These are phyloP conservation scores for Apophysomyces elegans DNA, from an alignment of 371 early-diverging fungal species.

Conservation along the genomic window DNA sequence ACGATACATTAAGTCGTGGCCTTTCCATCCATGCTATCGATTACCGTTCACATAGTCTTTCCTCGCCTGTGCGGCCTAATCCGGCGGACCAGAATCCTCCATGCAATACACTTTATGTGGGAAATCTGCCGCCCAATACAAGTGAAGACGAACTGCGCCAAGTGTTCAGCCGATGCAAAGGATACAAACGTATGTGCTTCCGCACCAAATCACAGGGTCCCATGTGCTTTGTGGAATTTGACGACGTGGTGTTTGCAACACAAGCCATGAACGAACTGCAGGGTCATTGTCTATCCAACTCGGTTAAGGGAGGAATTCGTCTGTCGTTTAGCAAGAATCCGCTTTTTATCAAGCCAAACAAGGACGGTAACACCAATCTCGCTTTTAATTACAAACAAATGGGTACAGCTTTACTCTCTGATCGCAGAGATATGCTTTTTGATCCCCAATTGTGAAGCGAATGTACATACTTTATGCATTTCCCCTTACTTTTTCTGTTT, in stretches of 20 bases:
- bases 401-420: constrained; percentile 35
- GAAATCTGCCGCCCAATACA: constrained; percentile 86
- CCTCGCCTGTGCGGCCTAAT: constrained; percentile 23
- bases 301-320: constrained; percentile 92
- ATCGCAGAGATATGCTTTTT: constrained; percentile 21
- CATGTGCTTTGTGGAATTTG: constrained; percentile 96
- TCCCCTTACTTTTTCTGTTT: constrained; percentile 5
- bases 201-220: constrained; percentile 85
- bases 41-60: constrained; percentile 19
- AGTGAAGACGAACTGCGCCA: constrained; percentile 87
- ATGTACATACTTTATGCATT: constrained; percentile 19
- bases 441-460: constrained; percentile 23
- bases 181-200: constrained; percentile 91
- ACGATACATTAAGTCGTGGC: constrained; percentile 13
- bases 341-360: constrained; percentile 62
- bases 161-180: constrained; percentile 76
- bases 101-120: constrained; percentile 96
- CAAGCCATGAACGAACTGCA: constrained; percentile 85
- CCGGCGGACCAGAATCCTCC: constrained; percentile 88
- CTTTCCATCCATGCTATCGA: constrained; percentile 5
- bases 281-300: constrained; percentile 81
- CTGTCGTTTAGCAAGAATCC: constrained; percentile 96
- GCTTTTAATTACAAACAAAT: constrained; percentile 28
- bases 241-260: constrained; percentile 85
- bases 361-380: constrained; percentile 17